These are phyloP conservation scores for Cydonia oblonga DNA, from an alignment of 331 rosid species.

Conservation along the genomic window DNA sequence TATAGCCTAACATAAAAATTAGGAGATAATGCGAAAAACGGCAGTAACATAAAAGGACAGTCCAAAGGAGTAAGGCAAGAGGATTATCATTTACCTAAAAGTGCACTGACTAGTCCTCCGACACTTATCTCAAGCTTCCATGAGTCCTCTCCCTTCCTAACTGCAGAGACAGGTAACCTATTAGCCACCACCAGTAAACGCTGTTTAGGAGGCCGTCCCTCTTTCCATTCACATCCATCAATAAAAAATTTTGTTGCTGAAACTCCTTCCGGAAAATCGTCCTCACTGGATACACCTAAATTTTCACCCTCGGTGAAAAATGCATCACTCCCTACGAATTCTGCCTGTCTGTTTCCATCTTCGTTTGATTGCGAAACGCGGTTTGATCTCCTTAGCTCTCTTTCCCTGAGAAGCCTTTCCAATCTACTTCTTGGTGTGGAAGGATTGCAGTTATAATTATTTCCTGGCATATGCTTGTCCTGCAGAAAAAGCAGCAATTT, in stretches of 20 bases:
- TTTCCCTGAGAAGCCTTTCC: conserved; percentile 93
- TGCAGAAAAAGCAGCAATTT: conserved; percentile 14
- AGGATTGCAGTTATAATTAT: conserved; percentile 53
- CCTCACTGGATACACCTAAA: conserved; percentile 29
- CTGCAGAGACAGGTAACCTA: conserved; percentile 90
- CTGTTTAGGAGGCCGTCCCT: conserved; percentile 50
- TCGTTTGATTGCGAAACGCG: conserved; percentile 26
- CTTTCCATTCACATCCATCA: conserved; percentile 42
- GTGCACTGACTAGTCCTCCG: conserved; percentile 96
- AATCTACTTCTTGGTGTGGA: conserved; percentile 66
- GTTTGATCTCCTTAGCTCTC: conserved; percentile 67
- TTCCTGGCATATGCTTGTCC: conserved; percentile 50
- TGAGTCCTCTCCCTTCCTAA: conserved; percentile 67
- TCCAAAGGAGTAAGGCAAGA: conserved; percentile 12
- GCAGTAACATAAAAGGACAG: not conserved
- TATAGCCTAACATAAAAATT: not conserved
- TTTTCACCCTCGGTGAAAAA: conserved; percentile 19
- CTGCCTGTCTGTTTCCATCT: conserved; percentile 39
- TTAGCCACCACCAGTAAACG: conserved; percentile 93
- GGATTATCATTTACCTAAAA: conserved; percentile 53
- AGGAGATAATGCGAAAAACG: not conserved
- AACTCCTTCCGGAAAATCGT: conserved; percentile 38
- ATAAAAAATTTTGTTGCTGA: conserved; percentile 16
- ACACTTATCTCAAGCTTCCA: conserved; percentile 85
- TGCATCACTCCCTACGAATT: conserved; percentile 27